Percentiles rank a stretch among this genome's conserved stretches.
Conservation (phyloP, 495 filamentous ascomycete genomes). For the Polyplosphaeria fusca region DNA sequence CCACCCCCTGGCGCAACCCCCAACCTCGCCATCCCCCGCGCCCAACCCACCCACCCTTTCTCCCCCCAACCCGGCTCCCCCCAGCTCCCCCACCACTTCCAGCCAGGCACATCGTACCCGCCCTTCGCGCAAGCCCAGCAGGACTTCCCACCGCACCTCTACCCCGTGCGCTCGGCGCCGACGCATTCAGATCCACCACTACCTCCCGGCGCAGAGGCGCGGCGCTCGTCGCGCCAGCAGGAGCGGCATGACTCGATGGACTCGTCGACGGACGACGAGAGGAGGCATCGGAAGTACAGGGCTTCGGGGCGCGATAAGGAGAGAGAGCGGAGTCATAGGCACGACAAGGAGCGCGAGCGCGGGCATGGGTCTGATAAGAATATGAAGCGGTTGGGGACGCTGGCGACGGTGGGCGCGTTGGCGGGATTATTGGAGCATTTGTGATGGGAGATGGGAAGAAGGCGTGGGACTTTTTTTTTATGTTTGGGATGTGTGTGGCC, state of each 20-base stretch:
- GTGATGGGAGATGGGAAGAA: too few relatives aligned
- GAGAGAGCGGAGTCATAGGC: neutral
- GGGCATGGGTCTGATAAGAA: neutral
- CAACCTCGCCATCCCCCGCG: slow-evolving; percentile 8
- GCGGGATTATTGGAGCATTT: slow-evolving; percentile 29
- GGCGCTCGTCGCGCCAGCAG: too few relatives aligned
- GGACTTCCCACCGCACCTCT: neutral
- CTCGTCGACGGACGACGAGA: neutral
- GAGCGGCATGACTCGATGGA: neutral
- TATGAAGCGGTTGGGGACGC: slow-evolving; percentile 5
- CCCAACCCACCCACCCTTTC: neutral
- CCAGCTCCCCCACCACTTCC: neutral
- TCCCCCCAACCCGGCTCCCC: neutral
- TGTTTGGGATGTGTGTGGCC: neutral
- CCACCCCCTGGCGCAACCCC: too few relatives aligned
- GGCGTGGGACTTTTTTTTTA: too few relatives aligned
- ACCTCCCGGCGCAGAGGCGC: too few relatives aligned
- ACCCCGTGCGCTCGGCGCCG: too few relatives aligned
- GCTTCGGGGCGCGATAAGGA: neutral
- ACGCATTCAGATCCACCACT: too few relatives aligned
- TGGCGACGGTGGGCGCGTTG: slow-evolving; percentile 25
- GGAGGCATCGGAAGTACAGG: neutral
- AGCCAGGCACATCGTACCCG: neutral
- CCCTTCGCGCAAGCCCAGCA: neutral
- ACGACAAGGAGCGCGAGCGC: neutral